These are phyloP conservation scores for Mycena haematopus DNA, from an alignment of 768 basidiomycete genomes.

Conservation along the genomic window DNA sequence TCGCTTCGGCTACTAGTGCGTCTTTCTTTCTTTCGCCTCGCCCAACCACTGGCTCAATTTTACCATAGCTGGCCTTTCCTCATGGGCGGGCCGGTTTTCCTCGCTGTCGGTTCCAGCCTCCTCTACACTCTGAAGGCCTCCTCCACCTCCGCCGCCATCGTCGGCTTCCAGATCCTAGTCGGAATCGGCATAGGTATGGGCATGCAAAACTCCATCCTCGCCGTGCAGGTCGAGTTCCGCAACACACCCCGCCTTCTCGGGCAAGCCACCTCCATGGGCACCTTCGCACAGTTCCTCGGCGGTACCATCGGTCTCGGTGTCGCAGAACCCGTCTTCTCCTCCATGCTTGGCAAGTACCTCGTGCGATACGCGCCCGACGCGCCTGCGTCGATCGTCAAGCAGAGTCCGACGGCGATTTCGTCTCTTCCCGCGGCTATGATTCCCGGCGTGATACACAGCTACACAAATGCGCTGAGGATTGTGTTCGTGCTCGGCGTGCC, in stretches of 20 bases:
- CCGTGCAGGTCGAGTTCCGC: slow-evolving; percentile 24
- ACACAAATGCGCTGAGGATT: neutral
- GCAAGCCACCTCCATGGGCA: slow-evolving; percentile 17
- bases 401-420: slow-evolving; percentile 17
- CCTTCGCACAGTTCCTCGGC: slow-evolving; percentile 22
- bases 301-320: slow-evolving; percentile 21
- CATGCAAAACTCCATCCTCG: slow-evolving; percentile 17
- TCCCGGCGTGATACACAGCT: neutral
- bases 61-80: slow-evolving; percentile 20
- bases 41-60: neutral
- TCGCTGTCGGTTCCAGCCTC: slow-evolving; percentile 20
- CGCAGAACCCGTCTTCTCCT: slow-evolving; percentile 22
- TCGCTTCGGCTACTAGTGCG: slow-evolving; percentile 21
- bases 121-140: slow-evolving; percentile 7
- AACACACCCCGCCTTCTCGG: slow-evolving; percentile 12
- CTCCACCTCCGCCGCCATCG: slow-evolving; percentile 5
- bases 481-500: slow-evolving; percentile 10
- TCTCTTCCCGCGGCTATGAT: slow-evolving; percentile 22
- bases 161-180: slow-evolving; percentile 17
- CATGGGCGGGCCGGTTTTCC: slow-evolving; percentile 7
- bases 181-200: slow-evolving; percentile 17
- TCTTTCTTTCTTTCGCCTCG: neutral
- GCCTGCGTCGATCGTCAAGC: slow-evolving; percentile 6
- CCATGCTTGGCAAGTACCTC: slow-evolving; percentile 11
- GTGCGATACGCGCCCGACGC: slow-evolving; percentile 14